Conservation (phyloP, 805 yeast genomes). For the Nakazawaea ambrosiae region DNA sequence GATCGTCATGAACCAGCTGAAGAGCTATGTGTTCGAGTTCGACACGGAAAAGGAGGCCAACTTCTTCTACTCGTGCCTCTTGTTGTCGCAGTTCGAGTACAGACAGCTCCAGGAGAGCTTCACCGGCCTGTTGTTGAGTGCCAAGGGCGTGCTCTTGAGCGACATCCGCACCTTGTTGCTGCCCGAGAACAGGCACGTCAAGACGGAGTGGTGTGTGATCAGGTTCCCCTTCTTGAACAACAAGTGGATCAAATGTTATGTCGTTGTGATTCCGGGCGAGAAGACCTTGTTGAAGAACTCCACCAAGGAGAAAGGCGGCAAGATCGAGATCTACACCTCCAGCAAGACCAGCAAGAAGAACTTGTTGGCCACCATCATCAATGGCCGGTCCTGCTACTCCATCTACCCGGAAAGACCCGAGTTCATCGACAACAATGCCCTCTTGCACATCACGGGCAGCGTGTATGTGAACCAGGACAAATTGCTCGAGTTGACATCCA, state of each 20-base stretch:
- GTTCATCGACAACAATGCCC: constrained; percentile 49
- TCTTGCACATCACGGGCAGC: constrained; percentile 50
- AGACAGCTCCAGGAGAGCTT: constrained; percentile 52
- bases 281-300: constrained; percentile 7
- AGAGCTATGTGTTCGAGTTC: constrained; percentile 18
- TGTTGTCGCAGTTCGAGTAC: constrained; percentile 50
- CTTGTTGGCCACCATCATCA: constrained; percentile 41
- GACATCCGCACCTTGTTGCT: constrained; percentile 55
- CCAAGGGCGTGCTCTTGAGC: constrained; percentile 47
- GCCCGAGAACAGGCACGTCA: constrained; percentile 36
- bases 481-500: constrained; percentile 18
- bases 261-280: constrained; percentile 41
- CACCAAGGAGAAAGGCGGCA: constrained; percentile 30
- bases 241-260: constrained; percentile 52
- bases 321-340: constrained; percentile 45
- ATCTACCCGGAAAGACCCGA: constrained; percentile 52
- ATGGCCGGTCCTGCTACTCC: constrained; percentile 40
- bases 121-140: constrained; percentile 56
- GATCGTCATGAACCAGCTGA: constrained; percentile 20
- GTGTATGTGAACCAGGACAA: constrained; percentile 36
- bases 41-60: constrained; percentile 20
- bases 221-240: constrained; percentile 51
- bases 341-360: constrained; percentile 43
- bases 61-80: constrained; percentile 35
- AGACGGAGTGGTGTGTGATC: constrained; percentile 57